Base-by-base conservation (phyloP, 2,329 filamentous ascomycete species). In the Ophiostoma sp. region DNA sequence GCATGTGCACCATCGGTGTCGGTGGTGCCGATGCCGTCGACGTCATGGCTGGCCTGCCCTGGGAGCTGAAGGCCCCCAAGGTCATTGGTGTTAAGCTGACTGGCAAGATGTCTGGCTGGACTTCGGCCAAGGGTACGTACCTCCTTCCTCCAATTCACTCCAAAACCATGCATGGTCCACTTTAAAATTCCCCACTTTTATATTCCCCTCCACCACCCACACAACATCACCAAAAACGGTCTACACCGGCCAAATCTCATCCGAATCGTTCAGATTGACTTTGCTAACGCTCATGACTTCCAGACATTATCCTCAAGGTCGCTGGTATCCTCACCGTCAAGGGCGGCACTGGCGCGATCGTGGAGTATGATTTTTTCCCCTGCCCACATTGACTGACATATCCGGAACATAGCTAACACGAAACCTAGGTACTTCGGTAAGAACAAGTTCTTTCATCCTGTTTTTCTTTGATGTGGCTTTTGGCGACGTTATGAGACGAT, bases 1-100 rank as follows among this genome's bases (percentile, higher is more conserved):
- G 94, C 83, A 97, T 97, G 92, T 90, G 89, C 80, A 93, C 94
- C 75, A 97, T 98, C 81, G 95, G 95, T 91, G 95, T 98, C 76
- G 95, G 96, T 86, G 95, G 96, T 89, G 96, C 95, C 81, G 96
- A 98, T 85, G 96, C 96, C 74, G 96, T 98, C 80, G 96, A 99
- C 85, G 96, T 98, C 79, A 97, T 99, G 94, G 94, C 95, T 80
- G 92, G 94, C 84, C 90, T 97, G 78, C 95, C 95, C 75, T 98
- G 96, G 96, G 96, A 99, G 84, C 86, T 99, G 80, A 98, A 98
- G 89, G 95, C 96, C 75, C 96, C 96, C 76, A 98, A 98, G 86
- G 87, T 97, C 76, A 97, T 98, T 81, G 96, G 96, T 89, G 92
- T 99, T 73, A 97, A 93, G 86, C 91, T 99, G 74, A 98, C 95